Base-by-base conservation (phyloP, 768 basidiomycete genomes). In the Pisolithus albus region DNA sequence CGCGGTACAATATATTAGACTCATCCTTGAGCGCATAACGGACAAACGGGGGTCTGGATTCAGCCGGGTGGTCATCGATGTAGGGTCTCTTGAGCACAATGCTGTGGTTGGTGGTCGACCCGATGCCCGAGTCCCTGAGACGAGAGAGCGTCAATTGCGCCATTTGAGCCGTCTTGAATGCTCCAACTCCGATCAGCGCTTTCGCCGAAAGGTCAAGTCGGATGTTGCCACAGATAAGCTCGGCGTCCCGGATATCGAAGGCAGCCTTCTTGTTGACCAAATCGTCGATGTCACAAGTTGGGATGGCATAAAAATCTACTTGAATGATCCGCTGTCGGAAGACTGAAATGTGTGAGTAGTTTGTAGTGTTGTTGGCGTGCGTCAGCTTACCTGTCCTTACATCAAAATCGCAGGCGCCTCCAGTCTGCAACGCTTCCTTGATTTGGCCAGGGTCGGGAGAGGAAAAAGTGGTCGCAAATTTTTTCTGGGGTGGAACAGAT, bases 101-200 rank as follows among this genome's bases (percentile, higher is more conserved):
- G 23, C 30, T n/a, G 19, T 52, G 38, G 19, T 26, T 34, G 34
- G 34, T 4, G 13, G 34, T 13, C 15, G 34, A 34, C 13, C 34
- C 34, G 5, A 34, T 34, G 11, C 34, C 34, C 5, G 5, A 13
- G 11, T 34, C 5, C 1, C 24, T 24, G 23, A 47, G 54, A 6
- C 1, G 16, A 8, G 3, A 56, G 38, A 3, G 24, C 26, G 6
- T 49, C 5, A 56, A 21, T 26, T 41, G 39, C 5, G 38, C 55
- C 7, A n/a, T 8, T 11, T 56, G 55, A 5, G 51, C 51, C 2
- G 34, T 52, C 45, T 56, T 52, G 43, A 56, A 56, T 4, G 38
- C 45, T 5, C 55, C 40, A 0, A 52, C 41, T 7, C 55, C 48
- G 10, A 56, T 36, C n/a, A 50, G 34, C 4, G 19, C 30, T 16